A percentile compares a stretch with the other conserved stretches of the same genome.
phyloP scores from a whole-genome alignment of 441 rosid species.

The Arabidopsis hybrid region DNA sequence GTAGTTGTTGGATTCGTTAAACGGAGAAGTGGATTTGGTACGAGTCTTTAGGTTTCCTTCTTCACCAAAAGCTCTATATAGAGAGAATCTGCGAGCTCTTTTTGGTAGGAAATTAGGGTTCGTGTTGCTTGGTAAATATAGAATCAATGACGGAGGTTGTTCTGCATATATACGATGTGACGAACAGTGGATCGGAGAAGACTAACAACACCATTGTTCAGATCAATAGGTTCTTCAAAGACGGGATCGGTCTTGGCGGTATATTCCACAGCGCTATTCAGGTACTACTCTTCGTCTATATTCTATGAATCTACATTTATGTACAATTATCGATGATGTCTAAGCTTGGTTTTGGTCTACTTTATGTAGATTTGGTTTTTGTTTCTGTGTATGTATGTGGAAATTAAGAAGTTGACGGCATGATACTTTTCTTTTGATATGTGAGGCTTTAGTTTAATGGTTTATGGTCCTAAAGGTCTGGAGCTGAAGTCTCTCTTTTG shows the following conservation, averaged over 20 bases:
- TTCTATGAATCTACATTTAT: too few relatives aligned
- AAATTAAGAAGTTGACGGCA: background rate
- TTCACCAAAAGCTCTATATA: background rate
- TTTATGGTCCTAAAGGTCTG: constrained; percentile 8
- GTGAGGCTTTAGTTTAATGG: constrained; percentile 26
- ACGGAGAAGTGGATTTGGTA: constrained; percentile 25
- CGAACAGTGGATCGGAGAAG: constrained; percentile 98
- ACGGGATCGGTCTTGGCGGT: constrained; percentile 92
- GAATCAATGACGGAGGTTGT: constrained; percentile 76
- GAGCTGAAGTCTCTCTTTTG: background rate
- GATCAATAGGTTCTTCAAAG: constrained; percentile 96
- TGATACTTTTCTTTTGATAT: constrained; percentile 29
- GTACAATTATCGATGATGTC: background rate
- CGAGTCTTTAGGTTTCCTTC: constrained; percentile 17
- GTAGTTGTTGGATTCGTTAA: constrained; percentile 27
- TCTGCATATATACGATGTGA: constrained; percentile 91
- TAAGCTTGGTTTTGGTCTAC: background rate
- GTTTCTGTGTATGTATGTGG: background rate
- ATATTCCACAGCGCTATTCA: constrained; percentile 99
- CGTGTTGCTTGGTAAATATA: constrained; percentile 29
- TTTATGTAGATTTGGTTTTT: constrained; percentile 9
- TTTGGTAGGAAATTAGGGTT: constrained; percentile 35
- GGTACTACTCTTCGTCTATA: constrained; percentile 47
- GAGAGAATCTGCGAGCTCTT: constrained; percentile 36
- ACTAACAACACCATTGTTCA: constrained; percentile 89